Conservation (phyloP, 2,329 filamentous ascomycete genomes). For the Colletotrichum siamense region DNA sequence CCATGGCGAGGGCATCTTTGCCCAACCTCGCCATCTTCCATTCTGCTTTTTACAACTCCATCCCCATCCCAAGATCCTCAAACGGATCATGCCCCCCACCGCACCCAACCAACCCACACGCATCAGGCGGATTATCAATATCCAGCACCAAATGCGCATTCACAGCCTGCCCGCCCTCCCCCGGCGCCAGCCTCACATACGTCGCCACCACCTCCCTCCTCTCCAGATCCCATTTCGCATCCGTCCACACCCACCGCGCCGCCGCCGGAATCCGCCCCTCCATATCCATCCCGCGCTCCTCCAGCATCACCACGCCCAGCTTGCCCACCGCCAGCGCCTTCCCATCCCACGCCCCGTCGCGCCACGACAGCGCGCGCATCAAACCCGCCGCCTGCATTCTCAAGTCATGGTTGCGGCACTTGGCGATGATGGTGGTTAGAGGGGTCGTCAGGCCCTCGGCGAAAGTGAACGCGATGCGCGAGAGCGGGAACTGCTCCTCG, state of each 20-base stretch:
- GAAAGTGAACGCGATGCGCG: conserved; percentile 1
- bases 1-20: not conserved
- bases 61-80: not conserved
- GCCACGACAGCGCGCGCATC: conserved; percentile 19
- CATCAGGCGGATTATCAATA: conserved; percentile 1
- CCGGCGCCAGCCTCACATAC: conserved; percentile 7
- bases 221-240: conserved; percentile 15
- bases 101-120: not conserved
- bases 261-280: conserved; percentile 13
- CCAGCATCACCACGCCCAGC: conserved; percentile 21
- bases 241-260: conserved; percentile 21
- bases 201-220: conserved; percentile 9
- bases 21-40: not conserved
- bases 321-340: conserved; percentile 16
- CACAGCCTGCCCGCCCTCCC: not conserved
- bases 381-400: conserved; percentile 18
- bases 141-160: not conserved
- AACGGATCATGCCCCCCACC: not conserved
- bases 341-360: conserved; percentile 19
- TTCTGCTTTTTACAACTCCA: not conserved
- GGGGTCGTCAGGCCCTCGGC: conserved; percentile 20
- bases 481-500: not conserved
- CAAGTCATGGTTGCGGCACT: conserved; percentile 23
- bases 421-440: conserved; percentile 19
- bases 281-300: conserved; percentile 20